Evolutionary conservation across 2,329 filamentous ascomycete species (phyloP).

Genomic region (Fusarium chlamydosporum): DNA sequence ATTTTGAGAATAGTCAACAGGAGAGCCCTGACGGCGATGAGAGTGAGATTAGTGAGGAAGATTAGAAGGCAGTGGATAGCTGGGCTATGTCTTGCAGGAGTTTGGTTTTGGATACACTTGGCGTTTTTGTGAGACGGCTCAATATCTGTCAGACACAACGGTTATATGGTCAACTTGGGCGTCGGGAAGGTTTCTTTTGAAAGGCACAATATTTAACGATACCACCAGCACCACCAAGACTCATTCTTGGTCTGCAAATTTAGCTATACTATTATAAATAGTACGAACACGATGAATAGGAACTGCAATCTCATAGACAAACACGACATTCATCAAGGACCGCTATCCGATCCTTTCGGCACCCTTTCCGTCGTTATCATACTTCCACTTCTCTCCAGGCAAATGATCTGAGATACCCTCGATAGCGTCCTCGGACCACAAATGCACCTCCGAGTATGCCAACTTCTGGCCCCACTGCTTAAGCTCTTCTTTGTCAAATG

Average conservation of each 20-base stretch:
- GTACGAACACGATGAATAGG: conserved; percentile 3
- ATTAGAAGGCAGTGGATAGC: conserved; percentile 57
- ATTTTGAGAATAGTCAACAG: conserved; percentile 68
- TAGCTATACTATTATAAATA: conserved; percentile 13
- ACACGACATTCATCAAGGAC: not conserved
- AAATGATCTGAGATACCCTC: conserved; percentile 63
- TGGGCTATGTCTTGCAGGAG: not conserved
- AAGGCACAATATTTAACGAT: conserved; percentile 33
- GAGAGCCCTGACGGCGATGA: conserved; percentile 69
- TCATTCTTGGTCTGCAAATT: not conserved
- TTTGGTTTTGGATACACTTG: conserved; percentile 18
- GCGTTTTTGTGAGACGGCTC: conserved; percentile 22
- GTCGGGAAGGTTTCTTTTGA: conserved; percentile 25
- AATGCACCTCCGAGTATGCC: conserved; percentile 56
- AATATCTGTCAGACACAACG: conserved; percentile 10
- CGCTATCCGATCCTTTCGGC: conserved; percentile 37
- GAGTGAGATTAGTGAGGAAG: conserved; percentile 77
- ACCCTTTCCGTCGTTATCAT: conserved; percentile 43
- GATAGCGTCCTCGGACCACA: conserved; percentile 63
- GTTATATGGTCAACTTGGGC: conserved; percentile 23
- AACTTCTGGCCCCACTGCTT: conserved; percentile 58
- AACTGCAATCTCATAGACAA: conserved; percentile 11
- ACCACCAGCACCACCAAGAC: conserved; percentile 26
- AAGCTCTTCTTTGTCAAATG: conserved; percentile 62
- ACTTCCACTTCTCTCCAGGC: conserved; percentile 47